A percentile compares a stretch with the other conserved stretches of the same genome.
These are phyloP conservation scores for Bipolaris sorokiniana DNA, from an alignment of 2,329 filamentous ascomycete genomes.

Conservation along the genomic window DNA sequence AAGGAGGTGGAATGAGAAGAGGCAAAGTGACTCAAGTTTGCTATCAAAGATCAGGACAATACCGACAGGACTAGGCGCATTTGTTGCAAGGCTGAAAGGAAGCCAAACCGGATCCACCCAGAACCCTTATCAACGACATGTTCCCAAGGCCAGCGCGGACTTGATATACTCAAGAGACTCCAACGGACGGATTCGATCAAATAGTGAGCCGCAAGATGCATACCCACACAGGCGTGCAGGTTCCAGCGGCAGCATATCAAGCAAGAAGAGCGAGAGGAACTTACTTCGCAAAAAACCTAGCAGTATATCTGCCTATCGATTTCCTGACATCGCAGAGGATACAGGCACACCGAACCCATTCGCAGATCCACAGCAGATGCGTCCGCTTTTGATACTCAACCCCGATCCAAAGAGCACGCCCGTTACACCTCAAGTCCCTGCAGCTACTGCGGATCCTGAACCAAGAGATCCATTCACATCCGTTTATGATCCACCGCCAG, in stretches of 20 bases:
- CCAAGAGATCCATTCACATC: slow-evolving; percentile 42
- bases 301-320: slow-evolving; percentile 36
- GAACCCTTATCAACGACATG: slow-evolving; percentile 41
- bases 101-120: slow-evolving; percentile 34
- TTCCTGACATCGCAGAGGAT: slow-evolving; percentile 38
- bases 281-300: slow-evolving; percentile 40
- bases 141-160: slow-evolving; percentile 37
- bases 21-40: slow-evolving; percentile 14
- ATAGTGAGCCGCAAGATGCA: slow-evolving; percentile 38
- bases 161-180: slow-evolving; percentile 42
- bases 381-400: slow-evolving; percentile 33
- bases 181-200: slow-evolving; percentile 33
- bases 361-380: slow-evolving; percentile 32
- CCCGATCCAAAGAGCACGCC: slow-evolving; percentile 32
- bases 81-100: slow-evolving; percentile 39
- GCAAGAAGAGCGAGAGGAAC: slow-evolving; percentile 41
- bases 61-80: slow-evolving; percentile 26
- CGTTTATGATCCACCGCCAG: slow-evolving; percentile 34
- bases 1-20: slow-evolving; percentile 28
- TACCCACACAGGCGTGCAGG: slow-evolving; percentile 30
- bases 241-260: slow-evolving; percentile 42
- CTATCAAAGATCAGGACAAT: slow-evolving; percentile 30
- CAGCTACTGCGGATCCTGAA: slow-evolving; percentile 25
- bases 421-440: slow-evolving; percentile 34
- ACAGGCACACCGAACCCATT: slow-evolving; percentile 38